A percentile compares a stretch with the other conserved stretches of the same genome.
Conservation (phyloP, 176 grass and related monocot genomes). For the Hsuehochloa calcarea region DNA sequence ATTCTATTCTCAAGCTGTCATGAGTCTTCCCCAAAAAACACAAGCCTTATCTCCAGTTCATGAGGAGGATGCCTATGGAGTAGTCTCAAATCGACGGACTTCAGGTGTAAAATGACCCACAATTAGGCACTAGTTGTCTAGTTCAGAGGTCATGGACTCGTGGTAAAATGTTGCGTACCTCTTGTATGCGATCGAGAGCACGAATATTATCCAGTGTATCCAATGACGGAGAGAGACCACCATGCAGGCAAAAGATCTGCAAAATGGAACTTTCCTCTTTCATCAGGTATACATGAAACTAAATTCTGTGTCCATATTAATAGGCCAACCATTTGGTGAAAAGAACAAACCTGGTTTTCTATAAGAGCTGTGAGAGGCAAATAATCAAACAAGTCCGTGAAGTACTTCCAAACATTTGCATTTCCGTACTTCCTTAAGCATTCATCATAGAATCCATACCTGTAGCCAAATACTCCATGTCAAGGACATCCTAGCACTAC, state of each 20-base stretch:
- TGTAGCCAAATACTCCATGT: constrained; percentile 50
- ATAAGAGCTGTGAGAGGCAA: constrained; percentile 98
- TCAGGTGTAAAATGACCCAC: background rate
- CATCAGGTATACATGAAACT: background rate
- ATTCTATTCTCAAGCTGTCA: constrained; percentile 9
- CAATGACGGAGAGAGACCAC: constrained; percentile 94
- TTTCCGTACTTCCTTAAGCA: constrained; percentile 98
- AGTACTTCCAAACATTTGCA: constrained; percentile 99
- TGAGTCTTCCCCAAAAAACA: background rate
- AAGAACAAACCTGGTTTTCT: constrained; percentile 89
- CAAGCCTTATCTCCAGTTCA: background rate
- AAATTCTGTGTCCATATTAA: constrained; percentile 1
- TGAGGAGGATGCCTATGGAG: background rate
- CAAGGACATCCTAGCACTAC: constrained; percentile 14
- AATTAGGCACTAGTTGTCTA: background rate
- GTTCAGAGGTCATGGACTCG: background rate
- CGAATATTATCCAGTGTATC: constrained; percentile 98
- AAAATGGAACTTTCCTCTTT: constrained; percentile 26
- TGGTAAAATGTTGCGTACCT: constrained; percentile 50
- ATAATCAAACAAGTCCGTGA: constrained; percentile 99
- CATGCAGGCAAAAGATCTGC: constrained; percentile 94
- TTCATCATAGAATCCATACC: constrained; percentile 99
- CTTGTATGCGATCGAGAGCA: constrained; percentile 89
- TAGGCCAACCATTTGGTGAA: background rate
- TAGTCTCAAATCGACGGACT: constrained; percentile 1